Base-by-base conservation (phyloP, 352 stramenopile species). In the Blastocystis sp. region DNA sequence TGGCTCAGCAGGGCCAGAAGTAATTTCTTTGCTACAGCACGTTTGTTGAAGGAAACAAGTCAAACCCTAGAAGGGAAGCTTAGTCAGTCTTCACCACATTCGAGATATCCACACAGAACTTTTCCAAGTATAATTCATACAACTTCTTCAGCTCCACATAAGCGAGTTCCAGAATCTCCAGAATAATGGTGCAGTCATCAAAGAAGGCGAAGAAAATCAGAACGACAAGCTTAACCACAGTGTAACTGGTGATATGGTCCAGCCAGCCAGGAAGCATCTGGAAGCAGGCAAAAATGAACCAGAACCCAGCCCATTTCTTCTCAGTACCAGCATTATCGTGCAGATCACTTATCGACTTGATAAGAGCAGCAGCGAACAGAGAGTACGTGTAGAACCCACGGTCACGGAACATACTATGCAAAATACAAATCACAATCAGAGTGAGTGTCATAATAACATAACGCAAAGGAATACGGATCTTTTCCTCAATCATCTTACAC, bases 291-390 rank as follows among this genome's bases (percentile, higher is more conserved):
- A 84, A 84, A 6, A 64, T 15, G 53, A 56, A 55, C 73, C 73
- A 84, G 26, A 66, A 84, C 23, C 43, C 43, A 18, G 47, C 50
- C 73, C 73, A 84, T 45, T 84, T 84, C 73, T 84, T 84, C 73
- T 84, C 73, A 37, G 59, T 53, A 9, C 53, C 53, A 50, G 64
- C 68, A n/a, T 84, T 15, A 20, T 84, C 73, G 34, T 39, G 26
- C 29, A 84, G n/a, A 45, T 53, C 62, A 50, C 68, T 84, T 11
- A 66, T 68, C 9, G 43, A 68, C 2, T 6, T 23, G 37, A 84
- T 13, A 18, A 84, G 73, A 37, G 73, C 15, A 37, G 43, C 11
- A 11, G 50, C 15, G 47, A 84, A 84, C 29, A 61, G 53, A 53
- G 15, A 47, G 29, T 55, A 68, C 18, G 53, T 84, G 73, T 66